phyloP scores from a whole-genome alignment of 106 monocot genomes.

The Amphibolis antarctica region DNA sequence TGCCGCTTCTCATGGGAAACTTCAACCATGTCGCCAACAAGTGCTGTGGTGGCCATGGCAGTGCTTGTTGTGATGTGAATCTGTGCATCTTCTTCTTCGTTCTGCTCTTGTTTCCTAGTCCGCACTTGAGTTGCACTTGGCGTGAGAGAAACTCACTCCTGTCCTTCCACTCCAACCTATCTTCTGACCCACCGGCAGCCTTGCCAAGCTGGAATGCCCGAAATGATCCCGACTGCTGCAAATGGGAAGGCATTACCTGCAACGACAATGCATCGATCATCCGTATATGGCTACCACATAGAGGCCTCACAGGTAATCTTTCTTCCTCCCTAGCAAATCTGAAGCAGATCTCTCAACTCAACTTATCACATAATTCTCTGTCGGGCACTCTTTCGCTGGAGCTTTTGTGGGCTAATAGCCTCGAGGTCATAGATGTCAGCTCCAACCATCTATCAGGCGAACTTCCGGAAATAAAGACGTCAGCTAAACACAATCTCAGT shows the following conservation, averaged over 20 bases:
- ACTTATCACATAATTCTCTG: constrained; percentile 31
- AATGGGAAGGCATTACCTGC: constrained; percentile 36
- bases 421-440: constrained; percentile 29
- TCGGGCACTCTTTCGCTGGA: constrained; percentile 11
- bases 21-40: background rate
- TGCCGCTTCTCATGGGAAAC: background rate
- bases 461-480: background rate
- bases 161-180: constrained; percentile 16
- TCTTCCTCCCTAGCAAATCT: constrained; percentile 19
- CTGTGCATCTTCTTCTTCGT: constrained; percentile 8
- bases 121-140: constrained; percentile 5
- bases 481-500: background rate
- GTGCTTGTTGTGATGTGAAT: background rate
- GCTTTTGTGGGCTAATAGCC: constrained; percentile 11
- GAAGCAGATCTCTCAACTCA: constrained; percentile 12
- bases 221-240: constrained; percentile 21
- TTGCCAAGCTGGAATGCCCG: background rate
- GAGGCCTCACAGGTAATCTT: constrained; percentile 26
- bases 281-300: constrained; percentile 21
- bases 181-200: background rate
- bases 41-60: background rate
- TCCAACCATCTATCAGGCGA: constrained; percentile 22
- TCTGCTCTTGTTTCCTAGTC: constrained; percentile 3
- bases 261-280: constrained; percentile 13
- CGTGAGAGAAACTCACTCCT: constrained; percentile 18